Percentiles rank a stretch among this genome's conserved stretches.
These are phyloP conservation scores for Hsuehochloa calcarea DNA, from an alignment of 176 grass and related monocot genomes.

Conservation along the genomic window DNA sequence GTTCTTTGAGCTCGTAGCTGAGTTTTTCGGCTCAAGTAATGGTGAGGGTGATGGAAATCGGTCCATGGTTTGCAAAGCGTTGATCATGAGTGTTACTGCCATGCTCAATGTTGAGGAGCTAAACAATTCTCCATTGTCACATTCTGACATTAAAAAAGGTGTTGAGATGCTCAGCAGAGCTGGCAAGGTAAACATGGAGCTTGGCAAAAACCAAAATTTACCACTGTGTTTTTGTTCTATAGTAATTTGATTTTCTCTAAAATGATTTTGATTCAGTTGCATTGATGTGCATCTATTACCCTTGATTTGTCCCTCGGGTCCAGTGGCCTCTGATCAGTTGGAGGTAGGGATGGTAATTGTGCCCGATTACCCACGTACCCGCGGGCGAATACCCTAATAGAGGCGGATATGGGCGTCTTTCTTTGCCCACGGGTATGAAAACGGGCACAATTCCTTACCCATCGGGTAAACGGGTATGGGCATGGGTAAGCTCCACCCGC, in stretches of 20 bases:
- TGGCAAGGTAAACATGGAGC: conserved; percentile 66
- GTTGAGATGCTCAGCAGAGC: conserved; percentile 81
- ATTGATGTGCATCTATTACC: conserved; percentile 52
- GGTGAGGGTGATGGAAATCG: conserved; percentile 45
- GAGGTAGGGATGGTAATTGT: too few species aligned
- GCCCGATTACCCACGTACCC: too few species aligned
- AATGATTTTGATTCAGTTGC: conserved; percentile 32
- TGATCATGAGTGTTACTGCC: conserved; percentile 64
- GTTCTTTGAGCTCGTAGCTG: conserved; percentile 80
- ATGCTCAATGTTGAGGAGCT: conserved; percentile 61
- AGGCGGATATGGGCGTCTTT: too few species aligned
- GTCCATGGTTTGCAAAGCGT: conserved; percentile 62
- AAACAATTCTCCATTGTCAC: conserved; percentile 51
- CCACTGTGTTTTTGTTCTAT: background rate
- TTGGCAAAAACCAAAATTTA: conserved; percentile 32
- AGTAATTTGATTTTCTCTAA: conserved; percentile 22
- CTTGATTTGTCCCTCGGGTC: conserved; percentile 40
- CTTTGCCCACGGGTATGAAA: too few species aligned
- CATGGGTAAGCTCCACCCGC: too few species aligned
- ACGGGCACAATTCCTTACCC: too few species aligned
- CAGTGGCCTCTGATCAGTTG: conserved; percentile 44
- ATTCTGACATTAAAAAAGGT: conserved; percentile 73
- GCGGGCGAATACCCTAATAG: too few species aligned
- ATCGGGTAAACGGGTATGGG: too few species aligned
- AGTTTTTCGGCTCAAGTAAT: conserved; percentile 49